phyloP scores from a whole-genome alignment of 1,139 yeast species.

The Blastobotrys serpentis region DNA sequence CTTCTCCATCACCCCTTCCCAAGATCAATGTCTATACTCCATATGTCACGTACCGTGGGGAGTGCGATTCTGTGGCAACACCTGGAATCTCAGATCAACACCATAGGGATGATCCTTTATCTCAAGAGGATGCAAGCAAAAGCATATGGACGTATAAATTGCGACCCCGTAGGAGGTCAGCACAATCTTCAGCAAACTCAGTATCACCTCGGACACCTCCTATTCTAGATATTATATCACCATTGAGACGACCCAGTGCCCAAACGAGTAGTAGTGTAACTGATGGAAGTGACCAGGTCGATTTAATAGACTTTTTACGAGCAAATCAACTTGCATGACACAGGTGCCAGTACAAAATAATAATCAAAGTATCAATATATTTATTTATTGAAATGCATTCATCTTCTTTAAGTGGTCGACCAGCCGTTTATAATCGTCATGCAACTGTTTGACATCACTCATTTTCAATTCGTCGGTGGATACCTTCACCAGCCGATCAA shows the following conservation, averaged over 20 bases:
- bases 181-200: neutral
- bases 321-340: neutral
- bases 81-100: too few species aligned
- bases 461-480: conserved; percentile 35
- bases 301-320: neutral
- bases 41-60: neutral
- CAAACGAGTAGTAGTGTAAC: neutral
- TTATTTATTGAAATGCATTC: conserved; percentile 32
- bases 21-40: neutral
- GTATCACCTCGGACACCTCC: conserved; percentile 1
- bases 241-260: conserved; percentile 10
- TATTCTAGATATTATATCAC: conserved; percentile 17
- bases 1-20: neutral
- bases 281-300: neutral
- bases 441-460: conserved; percentile 38
- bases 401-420: conserved; percentile 32
- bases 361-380: neutral
- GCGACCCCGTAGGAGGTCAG: conserved; percentile 5
- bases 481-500: conserved; percentile 20
- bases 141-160: conserved; percentile 3
- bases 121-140: neutral
- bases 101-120: neutral
- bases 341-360: conserved; percentile 1
- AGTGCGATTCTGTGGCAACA: neutral
- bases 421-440: conserved; percentile 40